phyloP scores from a whole-genome alignment of 192 early-diverging fungal species.

The Spizellomyces punctatus region DNA sequence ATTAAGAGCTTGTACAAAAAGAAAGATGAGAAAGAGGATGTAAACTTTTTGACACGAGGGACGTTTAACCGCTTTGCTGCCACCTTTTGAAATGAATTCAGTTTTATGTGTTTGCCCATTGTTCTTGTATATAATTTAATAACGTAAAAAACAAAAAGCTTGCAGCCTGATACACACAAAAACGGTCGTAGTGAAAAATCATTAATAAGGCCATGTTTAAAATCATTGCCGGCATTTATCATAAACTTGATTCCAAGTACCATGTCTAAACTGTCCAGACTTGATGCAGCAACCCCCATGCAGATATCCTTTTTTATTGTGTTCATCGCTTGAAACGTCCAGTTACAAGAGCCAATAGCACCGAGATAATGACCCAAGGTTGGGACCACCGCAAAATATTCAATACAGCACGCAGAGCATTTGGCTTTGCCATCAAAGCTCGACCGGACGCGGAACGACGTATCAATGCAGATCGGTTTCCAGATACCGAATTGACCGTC shows the following conservation, averaged over 20 bases:
- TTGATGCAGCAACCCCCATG: background rate
- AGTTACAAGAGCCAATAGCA: constrained; percentile 25
- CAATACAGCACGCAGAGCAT: constrained; percentile 24
- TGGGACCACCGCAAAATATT: constrained; percentile 27
- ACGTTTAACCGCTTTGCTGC: constrained; percentile 55
- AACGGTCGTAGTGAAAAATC: too few species aligned
- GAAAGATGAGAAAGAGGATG: constrained; percentile 26
- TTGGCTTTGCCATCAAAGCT: constrained; percentile 7
- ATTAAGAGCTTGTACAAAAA: constrained; percentile 49
- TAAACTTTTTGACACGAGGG: constrained; percentile 51
- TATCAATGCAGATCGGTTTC: background rate
- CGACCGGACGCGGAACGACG: constrained; percentile 1
- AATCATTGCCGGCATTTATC: too few species aligned
- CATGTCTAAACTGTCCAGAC: background rate
- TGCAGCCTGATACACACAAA: too few species aligned
- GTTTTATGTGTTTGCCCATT: background rate
- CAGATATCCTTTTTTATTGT: background rate
- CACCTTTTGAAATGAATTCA: constrained; percentile 6
- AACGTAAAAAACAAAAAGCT: too few species aligned
- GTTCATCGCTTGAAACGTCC: constrained; percentile 28
- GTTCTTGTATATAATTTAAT: constrained; percentile 1
- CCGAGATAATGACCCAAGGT: constrained; percentile 32
- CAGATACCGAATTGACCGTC: background rate
- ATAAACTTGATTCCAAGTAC: background rate
- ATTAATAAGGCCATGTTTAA: too few species aligned